Evolutionary conservation across 805 yeast species (phyloP).

Genomic region (Metschnikowia borealis): DNA sequence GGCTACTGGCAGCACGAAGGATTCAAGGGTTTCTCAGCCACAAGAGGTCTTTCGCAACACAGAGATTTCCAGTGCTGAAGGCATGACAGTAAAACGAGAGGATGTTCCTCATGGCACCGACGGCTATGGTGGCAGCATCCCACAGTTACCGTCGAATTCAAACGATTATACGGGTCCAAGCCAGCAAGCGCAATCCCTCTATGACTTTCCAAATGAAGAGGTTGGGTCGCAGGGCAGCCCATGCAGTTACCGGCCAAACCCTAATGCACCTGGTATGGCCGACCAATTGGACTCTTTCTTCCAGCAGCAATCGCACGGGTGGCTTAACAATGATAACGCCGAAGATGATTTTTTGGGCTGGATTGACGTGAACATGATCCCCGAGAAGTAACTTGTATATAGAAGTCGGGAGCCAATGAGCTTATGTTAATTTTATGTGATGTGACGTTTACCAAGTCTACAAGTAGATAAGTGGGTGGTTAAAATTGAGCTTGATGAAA

Average conservation of each 20-base stretch:
- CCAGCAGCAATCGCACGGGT: conserved; percentile 79
- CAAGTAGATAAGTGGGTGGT: too few species aligned
- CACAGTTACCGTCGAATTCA: neutral
- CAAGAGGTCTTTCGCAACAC: neutral
- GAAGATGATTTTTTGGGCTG: conserved; percentile 91
- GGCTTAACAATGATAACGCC: conserved; percentile 62
- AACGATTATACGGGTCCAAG: neutral
- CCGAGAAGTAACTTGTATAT: conserved; percentile 10
- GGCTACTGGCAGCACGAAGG: conserved; percentile 65
- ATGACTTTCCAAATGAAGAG: conserved; percentile 7
- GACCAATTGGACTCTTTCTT: conserved; percentile 55
- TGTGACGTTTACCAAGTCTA: conserved; percentile 5
- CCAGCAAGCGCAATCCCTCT: neutral
- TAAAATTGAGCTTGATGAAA: too few species aligned
- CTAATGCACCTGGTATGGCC: conserved; percentile 16
- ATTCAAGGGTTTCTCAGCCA: neutral
- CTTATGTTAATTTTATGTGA: neutral
- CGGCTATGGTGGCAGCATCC: neutral
- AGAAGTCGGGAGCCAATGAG: neutral
- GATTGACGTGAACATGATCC: conserved; percentile 67
- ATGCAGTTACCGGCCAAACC: conserved; percentile 5
- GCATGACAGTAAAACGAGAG: neutral
- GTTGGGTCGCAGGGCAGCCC: conserved; percentile 6
- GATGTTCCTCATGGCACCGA: conserved; percentile 1
- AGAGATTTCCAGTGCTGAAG: neutral